Conservation (phyloP, 768 basidiomycete species). For the Chalciporus piperatus region DNA sequence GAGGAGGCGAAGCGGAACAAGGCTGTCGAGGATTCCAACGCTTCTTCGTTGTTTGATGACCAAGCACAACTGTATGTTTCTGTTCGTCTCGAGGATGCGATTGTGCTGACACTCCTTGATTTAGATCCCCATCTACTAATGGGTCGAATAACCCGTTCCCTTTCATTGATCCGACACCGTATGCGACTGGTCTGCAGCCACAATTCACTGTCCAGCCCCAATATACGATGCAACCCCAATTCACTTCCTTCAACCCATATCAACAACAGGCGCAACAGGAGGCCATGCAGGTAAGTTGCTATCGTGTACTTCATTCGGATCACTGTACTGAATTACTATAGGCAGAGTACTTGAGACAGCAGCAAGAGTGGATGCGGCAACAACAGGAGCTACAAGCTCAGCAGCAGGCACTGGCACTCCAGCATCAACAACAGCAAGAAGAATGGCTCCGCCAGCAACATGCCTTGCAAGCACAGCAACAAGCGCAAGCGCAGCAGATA, state of each 20-base stretch:
- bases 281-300: slow-evolving; percentile 54
- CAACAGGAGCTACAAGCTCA: slow-evolving; percentile 50
- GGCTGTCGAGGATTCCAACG: slow-evolving; percentile 71
- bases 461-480: slow-evolving; percentile 44
- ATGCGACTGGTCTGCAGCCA: slow-evolving; percentile 57
- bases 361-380: slow-evolving; percentile 73
- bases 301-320: not conserved
- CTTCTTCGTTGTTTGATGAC: slow-evolving; percentile 82
- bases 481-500: slow-evolving; percentile 39
- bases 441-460: slow-evolving; percentile 66
- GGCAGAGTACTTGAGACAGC: slow-evolving; percentile 45
- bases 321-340: slow-evolving; percentile 18
- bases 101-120: slow-evolving; percentile 2
- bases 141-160: slow-evolving; percentile 57
- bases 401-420: slow-evolving; percentile 42
- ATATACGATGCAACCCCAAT: slow-evolving; percentile 73
- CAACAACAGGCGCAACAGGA: slow-evolving; percentile 93
- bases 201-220: slow-evolving; percentile 83
- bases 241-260: slow-evolving; percentile 91
- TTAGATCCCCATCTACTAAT: slow-evolving; percentile 32
- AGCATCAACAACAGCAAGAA: slow-evolving; percentile 47
- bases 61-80: slow-evolving; percentile 67
- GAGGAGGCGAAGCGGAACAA: slow-evolving; percentile 79
- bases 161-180: slow-evolving; percentile 56
- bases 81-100: not conserved